Base-by-base conservation (phyloP, 2,329 filamentous ascomycete genomes). In the Calonectria multiphialidica region DNA sequence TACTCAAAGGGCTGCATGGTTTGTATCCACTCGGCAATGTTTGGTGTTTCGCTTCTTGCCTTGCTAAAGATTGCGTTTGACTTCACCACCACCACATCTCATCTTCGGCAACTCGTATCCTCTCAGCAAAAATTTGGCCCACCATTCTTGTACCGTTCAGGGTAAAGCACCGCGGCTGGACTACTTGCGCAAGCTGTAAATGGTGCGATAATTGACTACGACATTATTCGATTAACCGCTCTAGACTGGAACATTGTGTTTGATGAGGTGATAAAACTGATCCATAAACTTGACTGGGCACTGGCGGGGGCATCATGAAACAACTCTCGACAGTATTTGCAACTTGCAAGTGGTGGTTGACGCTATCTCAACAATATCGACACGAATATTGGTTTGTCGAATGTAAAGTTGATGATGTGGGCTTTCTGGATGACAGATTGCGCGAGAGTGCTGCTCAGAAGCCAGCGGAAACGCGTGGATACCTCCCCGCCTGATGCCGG, bases 81-180 rank as follows among this genome's bases (percentile, higher is more conserved):
- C 28, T 30, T 30, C 28, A 5, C 8, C 28, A 30, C 28, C 28
- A 30, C 28, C 5, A 5, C 8, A 30, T 8, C 5, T 5, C 28
- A 30, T 30, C 8, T 8, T 30, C 28, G 8, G 28, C 28, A 30
- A 30, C 8, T 30, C 28, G 8, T 30, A 30, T 30, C 28, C 28
- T 30, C 8, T 30, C 28, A 30, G 28, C 5, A 30, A 30, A 8
- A 5, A 8, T 30, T 30, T 30, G 28, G 8, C 28, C 8, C 5
- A 8, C 28, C 8, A 30, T 30, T 8, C n/a, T 8, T 30, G 28
- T 1, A 30, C 28, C 28, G 84, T 13, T 82, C 82, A 10, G 83
- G 83, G 0, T 85, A 86, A 70, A 84, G 81, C 74, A 84, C 83
- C 2, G 66, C 81, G 16, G 81, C 83, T 4, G 77, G 66, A 13